These are phyloP conservation scores for Aspergillus cavernicola DNA, from an alignment of 495 filamentous ascomycete genomes.

Conservation along the genomic window DNA sequence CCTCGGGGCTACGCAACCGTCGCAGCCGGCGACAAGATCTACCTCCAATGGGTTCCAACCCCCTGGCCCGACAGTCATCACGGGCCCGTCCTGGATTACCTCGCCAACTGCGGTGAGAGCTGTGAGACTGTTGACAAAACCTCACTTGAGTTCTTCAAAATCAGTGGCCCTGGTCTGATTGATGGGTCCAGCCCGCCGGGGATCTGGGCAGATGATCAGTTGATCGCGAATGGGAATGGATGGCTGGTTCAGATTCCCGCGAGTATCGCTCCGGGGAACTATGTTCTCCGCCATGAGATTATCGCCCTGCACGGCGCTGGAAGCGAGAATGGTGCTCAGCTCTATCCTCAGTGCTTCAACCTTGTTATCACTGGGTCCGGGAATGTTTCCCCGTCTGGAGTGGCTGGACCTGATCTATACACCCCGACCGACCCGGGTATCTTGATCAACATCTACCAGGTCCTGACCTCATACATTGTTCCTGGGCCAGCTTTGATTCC, in stretches of 20 bases:
- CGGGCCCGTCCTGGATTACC: slow-evolving; percentile 65
- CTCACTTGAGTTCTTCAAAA: slow-evolving; percentile 64
- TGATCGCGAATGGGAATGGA: slow-evolving; percentile 58
- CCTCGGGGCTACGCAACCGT: slow-evolving; percentile 45
- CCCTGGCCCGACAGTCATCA: slow-evolving; percentile 58
- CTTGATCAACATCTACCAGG: slow-evolving; percentile 55
- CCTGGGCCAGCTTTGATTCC: slow-evolving; percentile 37
- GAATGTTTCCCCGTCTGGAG: slow-evolving; percentile 47
- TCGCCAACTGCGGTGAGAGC: slow-evolving; percentile 58
- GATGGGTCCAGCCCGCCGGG: slow-evolving; percentile 43
- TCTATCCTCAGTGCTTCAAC: slow-evolving; percentile 70
- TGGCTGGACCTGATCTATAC: slow-evolving; percentile 54
- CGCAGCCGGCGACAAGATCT: slow-evolving; percentile 45
- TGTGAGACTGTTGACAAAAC: slow-evolving; percentile 57
- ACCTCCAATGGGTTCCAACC: slow-evolving; percentile 48
- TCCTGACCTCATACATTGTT: slow-evolving; percentile 38
- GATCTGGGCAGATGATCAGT: slow-evolving; percentile 56
- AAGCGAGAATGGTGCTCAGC: slow-evolving; percentile 55
- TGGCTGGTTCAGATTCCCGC: slow-evolving; percentile 62
- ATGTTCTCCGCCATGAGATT: slow-evolving; percentile 68
- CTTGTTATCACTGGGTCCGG: slow-evolving; percentile 58
- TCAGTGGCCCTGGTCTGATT: slow-evolving; percentile 54
- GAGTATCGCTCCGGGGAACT: slow-evolving; percentile 58
- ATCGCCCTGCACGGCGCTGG: slow-evolving; percentile 63
- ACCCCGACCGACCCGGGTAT: slow-evolving; percentile 52